phyloP scores from a whole-genome alignment of 208 protist genomes.

The Balamuthia mandrillaris region DNA sequence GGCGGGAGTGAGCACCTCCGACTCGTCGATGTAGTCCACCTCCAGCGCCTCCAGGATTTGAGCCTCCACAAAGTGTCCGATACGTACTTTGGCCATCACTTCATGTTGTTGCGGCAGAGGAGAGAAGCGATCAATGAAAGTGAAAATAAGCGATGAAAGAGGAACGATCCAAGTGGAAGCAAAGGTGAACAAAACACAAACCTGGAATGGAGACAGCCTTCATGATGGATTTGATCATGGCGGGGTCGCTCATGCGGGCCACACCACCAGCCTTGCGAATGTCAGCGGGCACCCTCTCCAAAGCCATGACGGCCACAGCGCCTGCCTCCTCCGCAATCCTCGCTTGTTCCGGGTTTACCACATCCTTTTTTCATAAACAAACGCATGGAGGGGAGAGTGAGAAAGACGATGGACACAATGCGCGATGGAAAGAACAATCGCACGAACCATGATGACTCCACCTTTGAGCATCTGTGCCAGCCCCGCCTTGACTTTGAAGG shows the following conservation, averaged over 20 bases:
- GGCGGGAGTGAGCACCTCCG: slow-evolving; percentile 80
- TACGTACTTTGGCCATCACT: slow-evolving; percentile 84
- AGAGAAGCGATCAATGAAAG: slow-evolving; percentile 71
- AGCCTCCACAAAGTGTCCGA: slow-evolving; percentile 82
- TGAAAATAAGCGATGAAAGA: too few relatives aligned
- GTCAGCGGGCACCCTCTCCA: slow-evolving; percentile 83
- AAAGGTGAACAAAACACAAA: too few relatives aligned
- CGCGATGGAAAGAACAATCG: too few relatives aligned
- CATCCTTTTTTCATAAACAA: slow-evolving; percentile 56
- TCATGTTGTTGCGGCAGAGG: too few relatives aligned
- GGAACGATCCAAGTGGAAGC: too few relatives aligned
- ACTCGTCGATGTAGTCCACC: slow-evolving; percentile 85
- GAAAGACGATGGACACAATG: too few relatives aligned
- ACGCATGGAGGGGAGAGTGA: neutral
- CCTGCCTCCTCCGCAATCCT: slow-evolving; percentile 81
- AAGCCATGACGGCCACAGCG: slow-evolving; percentile 78
- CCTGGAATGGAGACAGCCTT: slow-evolving; percentile 41
- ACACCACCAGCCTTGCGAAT: slow-evolving; percentile 76
- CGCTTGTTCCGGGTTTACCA: slow-evolving; percentile 81
- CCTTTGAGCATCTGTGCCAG: slow-evolving; percentile 83
- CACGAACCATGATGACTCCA: slow-evolving; percentile 86
- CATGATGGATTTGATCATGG: slow-evolving; percentile 81
- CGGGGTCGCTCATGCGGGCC: slow-evolving; percentile 72
- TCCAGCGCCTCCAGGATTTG: slow-evolving; percentile 76
- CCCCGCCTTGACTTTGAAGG: slow-evolving; percentile 71